Base-by-base conservation (phyloP, 805 yeast genomes). In the Metschnikowia lochheadii region DNA sequence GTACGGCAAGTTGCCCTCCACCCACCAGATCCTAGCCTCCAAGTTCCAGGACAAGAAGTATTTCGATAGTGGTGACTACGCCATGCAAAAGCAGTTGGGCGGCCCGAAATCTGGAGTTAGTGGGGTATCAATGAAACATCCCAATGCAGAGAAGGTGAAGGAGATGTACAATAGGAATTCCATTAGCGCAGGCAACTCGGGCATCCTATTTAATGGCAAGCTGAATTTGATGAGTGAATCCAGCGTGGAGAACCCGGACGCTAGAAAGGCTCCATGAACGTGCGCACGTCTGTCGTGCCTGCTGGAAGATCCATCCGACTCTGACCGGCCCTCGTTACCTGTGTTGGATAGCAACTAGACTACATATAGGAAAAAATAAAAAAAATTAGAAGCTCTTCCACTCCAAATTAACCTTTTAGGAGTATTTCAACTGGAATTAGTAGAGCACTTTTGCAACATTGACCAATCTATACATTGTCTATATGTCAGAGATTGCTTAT, bases 31-130 rank as follows among this genome's bases (percentile, higher is more conserved):
- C 18, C 74, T 90, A 46, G 78, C 85, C 46, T 81, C 85, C 54
- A 88, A 86, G 64, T 72, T 88, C 60, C 87, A 87, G 67, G 97
- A 90, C 56, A 81, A 96, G 60, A 91, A 89, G 72, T 90, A 87
- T 67, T 91, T 90, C 62, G 97, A 90, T 63, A 86, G 95, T 54
- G 97, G 97, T 8, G 97, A 90, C 68, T 90, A 90, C 67, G 96
- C 96, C 10, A 79, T 90, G 78, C 87, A 83, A 50, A 73, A 73
- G 51, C 79, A 73, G 57, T 57, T 68, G 32, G 77, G 73, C 5
- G 63, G 62, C 6, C 56, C 56, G 37, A 62, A 62, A 44, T 49
- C 57, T 50, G 70, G 59, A 59, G 69, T 69, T 5, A 72, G 70
- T 11, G 67, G 71, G 1, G 58, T 72, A 1, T 71, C 76, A 7